These are phyloP conservation scores for Hypoxylon fragiforme DNA, from an alignment of 495 filamentous ascomycete genomes.

Conservation along the genomic window DNA sequence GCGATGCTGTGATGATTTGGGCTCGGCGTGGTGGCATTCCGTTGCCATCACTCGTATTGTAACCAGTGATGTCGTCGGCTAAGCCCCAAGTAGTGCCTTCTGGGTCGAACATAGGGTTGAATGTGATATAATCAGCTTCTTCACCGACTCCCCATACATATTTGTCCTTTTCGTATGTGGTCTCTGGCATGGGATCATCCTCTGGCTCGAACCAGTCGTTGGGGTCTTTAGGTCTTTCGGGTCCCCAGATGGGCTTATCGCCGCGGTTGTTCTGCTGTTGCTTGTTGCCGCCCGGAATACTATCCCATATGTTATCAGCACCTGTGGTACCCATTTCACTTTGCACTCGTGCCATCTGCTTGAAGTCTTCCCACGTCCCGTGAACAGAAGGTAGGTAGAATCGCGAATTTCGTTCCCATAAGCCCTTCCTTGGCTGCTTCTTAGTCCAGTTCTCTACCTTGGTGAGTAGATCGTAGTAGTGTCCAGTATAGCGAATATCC, in stretches of 20 bases:
- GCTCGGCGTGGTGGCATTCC: constrained; percentile 77
- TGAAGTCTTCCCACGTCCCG: constrained; percentile 90
- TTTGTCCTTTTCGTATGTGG: constrained; percentile 72
- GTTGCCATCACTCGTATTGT: constrained; percentile 61
- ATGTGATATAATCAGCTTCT: constrained; percentile 89
- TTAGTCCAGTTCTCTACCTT: constrained; percentile 74
- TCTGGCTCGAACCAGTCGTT: constrained; percentile 71
- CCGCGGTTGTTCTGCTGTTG: constrained; percentile 39
- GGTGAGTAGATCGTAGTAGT: constrained; percentile 88
- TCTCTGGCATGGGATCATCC: constrained; percentile 70
- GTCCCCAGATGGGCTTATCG: constrained; percentile 84
- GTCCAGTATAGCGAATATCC: constrained; percentile 94
- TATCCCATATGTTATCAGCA: constrained; percentile 71
- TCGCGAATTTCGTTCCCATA: constrained; percentile 91
- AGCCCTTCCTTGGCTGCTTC: constrained; percentile 80
- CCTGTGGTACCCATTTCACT: constrained; percentile 78
- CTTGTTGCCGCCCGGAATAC: constrained; percentile 42
- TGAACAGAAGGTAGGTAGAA: constrained; percentile 92
- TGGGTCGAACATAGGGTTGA: constrained; percentile 94
- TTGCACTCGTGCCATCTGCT: constrained; percentile 87
- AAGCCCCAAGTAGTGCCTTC: constrained; percentile 87
- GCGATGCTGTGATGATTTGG: constrained; percentile 83
- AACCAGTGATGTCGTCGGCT: constrained; percentile 86
- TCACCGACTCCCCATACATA: constrained; percentile 90
- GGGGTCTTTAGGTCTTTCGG: constrained; percentile 64